These are phyloP conservation scores for Endoconidiophora laricicola DNA, from an alignment of 2,329 filamentous ascomycete species.

Conservation along the genomic window DNA sequence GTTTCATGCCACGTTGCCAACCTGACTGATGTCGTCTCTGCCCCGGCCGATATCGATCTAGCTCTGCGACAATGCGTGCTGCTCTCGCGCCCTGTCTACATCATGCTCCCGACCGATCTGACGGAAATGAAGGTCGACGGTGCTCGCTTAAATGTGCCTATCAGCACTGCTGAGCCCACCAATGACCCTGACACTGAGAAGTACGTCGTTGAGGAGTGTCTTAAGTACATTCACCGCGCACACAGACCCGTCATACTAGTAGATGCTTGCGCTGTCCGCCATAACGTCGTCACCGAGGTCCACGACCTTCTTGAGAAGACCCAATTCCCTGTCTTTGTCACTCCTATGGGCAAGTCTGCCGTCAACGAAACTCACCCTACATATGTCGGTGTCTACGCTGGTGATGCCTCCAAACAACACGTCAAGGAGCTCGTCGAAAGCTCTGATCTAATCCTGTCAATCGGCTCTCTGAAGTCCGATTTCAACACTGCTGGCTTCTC, in stretches of 20 bases:
- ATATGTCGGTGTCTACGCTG: conserved; percentile 73
- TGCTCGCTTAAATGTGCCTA: conserved; percentile 47
- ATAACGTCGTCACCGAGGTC: conserved; percentile 56
- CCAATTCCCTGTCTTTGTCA: conserved; percentile 65
- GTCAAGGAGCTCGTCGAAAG: conserved; percentile 49
- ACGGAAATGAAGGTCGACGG: conserved; percentile 61
- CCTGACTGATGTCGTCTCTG: conserved; percentile 52
- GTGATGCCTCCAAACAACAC: conserved; percentile 51
- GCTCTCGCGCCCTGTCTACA: conserved; percentile 63
- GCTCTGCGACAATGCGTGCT: conserved; percentile 59
- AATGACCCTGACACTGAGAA: conserved; percentile 60
- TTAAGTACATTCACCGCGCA: conserved; percentile 55
- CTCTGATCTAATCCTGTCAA: conserved; percentile 52
- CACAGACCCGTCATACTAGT: conserved; percentile 64
- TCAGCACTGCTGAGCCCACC: conserved; percentile 45
- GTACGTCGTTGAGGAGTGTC: conserved; percentile 65
- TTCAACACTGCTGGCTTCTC: conserved; percentile 76
- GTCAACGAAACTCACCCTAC: conserved; percentile 60
- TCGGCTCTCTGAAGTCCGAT: conserved; percentile 50
- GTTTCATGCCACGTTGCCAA: conserved; percentile 58
- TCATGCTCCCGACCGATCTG: conserved; percentile 70
- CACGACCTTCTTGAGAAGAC: conserved; percentile 58
- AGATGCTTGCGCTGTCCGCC: conserved; percentile 68
- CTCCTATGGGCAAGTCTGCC: conserved; percentile 77
- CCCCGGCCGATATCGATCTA: conserved; percentile 61